phyloP scores from a whole-genome alignment of 306 rosid genomes.

The Quercus gilva region DNA sequence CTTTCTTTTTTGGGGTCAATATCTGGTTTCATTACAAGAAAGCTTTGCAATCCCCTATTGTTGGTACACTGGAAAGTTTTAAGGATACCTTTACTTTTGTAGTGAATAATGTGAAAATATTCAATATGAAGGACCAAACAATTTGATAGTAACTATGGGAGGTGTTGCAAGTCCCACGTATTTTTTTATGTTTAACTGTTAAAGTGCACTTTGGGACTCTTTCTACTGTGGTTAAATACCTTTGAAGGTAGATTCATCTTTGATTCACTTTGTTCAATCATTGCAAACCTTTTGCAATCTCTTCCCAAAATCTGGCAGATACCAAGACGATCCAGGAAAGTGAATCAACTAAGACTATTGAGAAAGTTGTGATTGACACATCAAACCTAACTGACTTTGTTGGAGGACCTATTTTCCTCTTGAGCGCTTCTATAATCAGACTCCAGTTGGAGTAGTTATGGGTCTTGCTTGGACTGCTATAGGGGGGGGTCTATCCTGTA shows the following conservation, averaged over 20 bases:
- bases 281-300: slow-evolving; percentile 9
- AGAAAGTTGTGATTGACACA: slow-evolving; percentile 58
- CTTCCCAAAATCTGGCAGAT: slow-evolving; percentile 48
- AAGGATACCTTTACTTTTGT: neutral
- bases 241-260: neutral
- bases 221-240: neutral
- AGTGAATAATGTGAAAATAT: neutral
- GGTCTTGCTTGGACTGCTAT: slow-evolving; percentile 99
- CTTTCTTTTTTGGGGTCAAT: too few relatives aligned
- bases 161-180: neutral
- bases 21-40: neutral
- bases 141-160: neutral
- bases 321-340: slow-evolving; percentile 31
- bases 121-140: neutral
- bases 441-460: slow-evolving; percentile 92
- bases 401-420: slow-evolving; percentile 95
- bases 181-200: neutral
- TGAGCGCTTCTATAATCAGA: slow-evolving; percentile 76
- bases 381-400: slow-evolving; percentile 64
- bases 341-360: slow-evolving; percentile 33
- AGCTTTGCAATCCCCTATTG: neutral
- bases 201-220: neutral
- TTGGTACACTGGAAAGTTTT: neutral
- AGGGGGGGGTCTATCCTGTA: slow-evolving; percentile 90
- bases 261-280: neutral